These are phyloP conservation scores for Plasmopara muralis DNA, from an alignment of 352 stramenopile genomes.

Conservation along the genomic window DNA sequence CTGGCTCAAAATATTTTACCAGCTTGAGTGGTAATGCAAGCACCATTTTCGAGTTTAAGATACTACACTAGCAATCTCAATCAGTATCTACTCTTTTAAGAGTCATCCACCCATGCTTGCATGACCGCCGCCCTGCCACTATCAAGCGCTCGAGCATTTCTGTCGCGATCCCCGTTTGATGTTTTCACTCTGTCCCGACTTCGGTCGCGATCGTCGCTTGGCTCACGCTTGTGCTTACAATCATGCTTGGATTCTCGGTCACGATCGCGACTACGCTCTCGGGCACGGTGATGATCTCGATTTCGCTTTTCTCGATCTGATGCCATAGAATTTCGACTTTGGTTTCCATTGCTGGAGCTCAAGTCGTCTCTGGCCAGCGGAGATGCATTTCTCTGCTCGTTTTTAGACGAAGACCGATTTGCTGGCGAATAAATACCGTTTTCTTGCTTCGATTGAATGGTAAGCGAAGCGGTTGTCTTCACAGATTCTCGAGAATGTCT, in stretches of 20 bases:
- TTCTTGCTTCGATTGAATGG: slow-evolving; percentile 15
- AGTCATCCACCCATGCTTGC: slow-evolving; percentile 62
- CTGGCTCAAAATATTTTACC: too few relatives aligned
- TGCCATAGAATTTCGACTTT: slow-evolving; percentile 7
- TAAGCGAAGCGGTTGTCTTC: slow-evolving; percentile 17
- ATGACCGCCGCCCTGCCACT: slow-evolving; percentile 50
- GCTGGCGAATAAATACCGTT: slow-evolving; percentile 7
- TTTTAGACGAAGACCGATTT: slow-evolving; percentile 9
- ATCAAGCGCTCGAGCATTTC: slow-evolving; percentile 12
- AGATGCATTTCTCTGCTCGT: slow-evolving; percentile 20
- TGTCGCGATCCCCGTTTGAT: slow-evolving; percentile 19
- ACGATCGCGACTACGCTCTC: slow-evolving; percentile 11
- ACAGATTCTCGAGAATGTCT: slow-evolving; percentile 12
- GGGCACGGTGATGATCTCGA: slow-evolving; percentile 16
- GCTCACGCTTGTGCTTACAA: slow-evolving; percentile 20
- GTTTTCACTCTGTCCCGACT: slow-evolving; percentile 8
- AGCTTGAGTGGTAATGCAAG: too few relatives aligned
- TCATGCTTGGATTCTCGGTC: slow-evolving; percentile 25
- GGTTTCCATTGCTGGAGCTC: slow-evolving; percentile 10
- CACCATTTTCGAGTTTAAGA: not conserved
- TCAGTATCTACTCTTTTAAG: slow-evolving; percentile 2
- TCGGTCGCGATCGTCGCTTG: slow-evolving; percentile 22
- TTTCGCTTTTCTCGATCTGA: slow-evolving; percentile 13
- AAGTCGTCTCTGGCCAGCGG: slow-evolving; percentile 14
- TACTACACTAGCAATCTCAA: not conserved